Base-by-base conservation (phyloP, 108 stramenopile species). In the Cyclotella baltica region DNA sequence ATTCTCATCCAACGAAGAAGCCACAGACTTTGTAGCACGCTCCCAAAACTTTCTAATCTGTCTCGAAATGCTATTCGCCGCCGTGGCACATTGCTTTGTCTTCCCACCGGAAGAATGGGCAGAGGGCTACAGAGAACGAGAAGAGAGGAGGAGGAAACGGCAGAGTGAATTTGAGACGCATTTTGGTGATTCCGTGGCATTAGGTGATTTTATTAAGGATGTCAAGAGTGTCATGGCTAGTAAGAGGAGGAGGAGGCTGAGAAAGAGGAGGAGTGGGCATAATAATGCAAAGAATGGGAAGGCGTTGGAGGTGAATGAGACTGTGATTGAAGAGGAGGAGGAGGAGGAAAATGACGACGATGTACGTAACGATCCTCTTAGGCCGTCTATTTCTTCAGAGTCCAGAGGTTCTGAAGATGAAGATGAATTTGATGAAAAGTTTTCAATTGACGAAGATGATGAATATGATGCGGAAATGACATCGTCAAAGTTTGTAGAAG, bases 21-120 rank as follows among this genome's bases (percentile, higher is more conserved):
- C 86, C 27, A 61, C 64, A 11, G 81, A 81, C 2, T 80, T 84
- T 31, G 90, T 87, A 4, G 55, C 64, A 10, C 73, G 83, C 62
- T 86, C 86, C 63, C 93, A 94, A 78, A 89, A 91, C 72, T 88
- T 95, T 56, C 73, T 97, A 70, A 97, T 97, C 71, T 97, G 96
- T 81, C 73, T 95, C 25, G 96, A 97, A 79, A 97, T 97, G 96
- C 75, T 97, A 20, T 88, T 95, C 51, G 90, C 93, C 22, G 69
- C 87, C 4, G 82, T 94, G 27, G 90, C 92, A 19, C 96, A 97
- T 55, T 91, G 90, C 77, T 94, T 92, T 81, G 93, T 97, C 6
- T 97, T 97, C 75, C 89, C 94, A 3, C 83, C 89, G 13, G 90
- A 94, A 28, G 96, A 97, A 71, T 95, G 94, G 94, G 84, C 85